These are phyloP conservation scores for Suillus luteus DNA, from an alignment of 768 basidiomycete genomes.

Conservation along the genomic window DNA sequence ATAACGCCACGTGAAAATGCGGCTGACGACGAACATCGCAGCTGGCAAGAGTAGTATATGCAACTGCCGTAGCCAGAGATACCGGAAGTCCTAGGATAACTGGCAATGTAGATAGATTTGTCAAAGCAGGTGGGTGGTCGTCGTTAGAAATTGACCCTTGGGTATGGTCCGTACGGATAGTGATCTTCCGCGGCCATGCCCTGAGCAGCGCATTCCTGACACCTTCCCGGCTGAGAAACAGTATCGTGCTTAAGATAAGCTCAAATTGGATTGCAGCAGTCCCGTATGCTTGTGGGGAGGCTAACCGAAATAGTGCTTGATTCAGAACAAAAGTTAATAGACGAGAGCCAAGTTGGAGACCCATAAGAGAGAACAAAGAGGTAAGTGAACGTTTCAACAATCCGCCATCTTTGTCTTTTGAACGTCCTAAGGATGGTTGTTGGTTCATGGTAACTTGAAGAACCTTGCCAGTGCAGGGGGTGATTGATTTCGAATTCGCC, in stretches of 20 bases:
- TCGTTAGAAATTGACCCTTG: slow-evolving; percentile 4
- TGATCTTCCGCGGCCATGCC: slow-evolving; percentile 33
- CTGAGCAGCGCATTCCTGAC: slow-evolving; percentile 84
- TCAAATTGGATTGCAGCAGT: slow-evolving; percentile 95
- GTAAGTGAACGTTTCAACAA: slow-evolving; percentile 37
- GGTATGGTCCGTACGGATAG: slow-evolving; percentile 8
- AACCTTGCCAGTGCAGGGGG: too few relatives aligned
- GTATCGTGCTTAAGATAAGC: slow-evolving; percentile 82
- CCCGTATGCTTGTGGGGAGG: slow-evolving; percentile 83
- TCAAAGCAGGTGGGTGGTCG: slow-evolving; percentile 22
- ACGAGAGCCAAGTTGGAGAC: slow-evolving; percentile 84
- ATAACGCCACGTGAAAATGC: slow-evolving; percentile 61
- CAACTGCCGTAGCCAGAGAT: slow-evolving; percentile 48
- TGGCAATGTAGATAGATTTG: slow-evolving; percentile 65
- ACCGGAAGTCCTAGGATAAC: slow-evolving; percentile 68
- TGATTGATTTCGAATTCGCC: too few relatives aligned
- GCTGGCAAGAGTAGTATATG: slow-evolving; percentile 60
- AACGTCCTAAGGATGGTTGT: neutral
- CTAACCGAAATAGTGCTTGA: slow-evolving; percentile 81
- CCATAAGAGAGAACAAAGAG: slow-evolving; percentile 68
- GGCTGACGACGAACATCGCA: slow-evolving; percentile 59
- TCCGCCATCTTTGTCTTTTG: slow-evolving; percentile 12
- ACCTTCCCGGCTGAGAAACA: slow-evolving; percentile 94
- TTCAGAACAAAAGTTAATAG: slow-evolving; percentile 87
- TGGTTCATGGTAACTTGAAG: neutral